Evolutionary conservation across 208 protist genomes (phyloP), one percentile per base, ranked within the genome.

Genomic region (Lotmaria passim): DNA sequence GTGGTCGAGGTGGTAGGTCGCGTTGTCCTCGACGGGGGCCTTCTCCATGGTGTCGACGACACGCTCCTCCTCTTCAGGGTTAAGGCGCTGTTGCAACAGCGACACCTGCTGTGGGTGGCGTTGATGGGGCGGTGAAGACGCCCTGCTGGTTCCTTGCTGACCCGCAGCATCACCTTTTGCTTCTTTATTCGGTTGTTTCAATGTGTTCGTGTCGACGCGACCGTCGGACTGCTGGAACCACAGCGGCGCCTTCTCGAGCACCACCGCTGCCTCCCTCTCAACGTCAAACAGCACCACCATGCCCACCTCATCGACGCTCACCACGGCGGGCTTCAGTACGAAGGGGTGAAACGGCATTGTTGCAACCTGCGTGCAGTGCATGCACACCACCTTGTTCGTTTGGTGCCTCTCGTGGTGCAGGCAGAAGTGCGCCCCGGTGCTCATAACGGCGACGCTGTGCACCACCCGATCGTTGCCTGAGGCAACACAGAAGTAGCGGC

Each of bases 221-320:
- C 28, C 21, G 23, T 63, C 34, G 0, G 30, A 31, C 28, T 63
- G 66, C 19, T 39, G 36, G 19, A 53, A 72, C 66, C 66, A 72
- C 70, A 67, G 26, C 26, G 62, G 58, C 7, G 44, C 52, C 34
- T 36, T 21, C 64, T 61, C 55, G 12, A 78, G 57, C 28, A 59
- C 44, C 8, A 23, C 19, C n/a, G 69, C 24, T 21, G n/a, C 21
- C 44, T 87, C 79, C 8, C 63, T 55, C 41, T 87, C 81, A 21
- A 93, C 72, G 66, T 93, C 81, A 67, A 83, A 89, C 26, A 93
- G 53, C 17, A 78, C 83, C 28, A 90, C 53, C 48, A 73, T 58
- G 41, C 87, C 87, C 58, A 90, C 68, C 66, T 93, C 87, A 52
- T 93, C 87, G 19, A 87, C 66, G 66, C 84, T 93, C 34, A 87